A percentile compares a stretch with the other conserved stretches of the same genome.
These are phyloP conservation scores for Aspergillus tubingensis DNA, from an alignment of 2,329 filamentous ascomycete species.

Conservation along the genomic window DNA sequence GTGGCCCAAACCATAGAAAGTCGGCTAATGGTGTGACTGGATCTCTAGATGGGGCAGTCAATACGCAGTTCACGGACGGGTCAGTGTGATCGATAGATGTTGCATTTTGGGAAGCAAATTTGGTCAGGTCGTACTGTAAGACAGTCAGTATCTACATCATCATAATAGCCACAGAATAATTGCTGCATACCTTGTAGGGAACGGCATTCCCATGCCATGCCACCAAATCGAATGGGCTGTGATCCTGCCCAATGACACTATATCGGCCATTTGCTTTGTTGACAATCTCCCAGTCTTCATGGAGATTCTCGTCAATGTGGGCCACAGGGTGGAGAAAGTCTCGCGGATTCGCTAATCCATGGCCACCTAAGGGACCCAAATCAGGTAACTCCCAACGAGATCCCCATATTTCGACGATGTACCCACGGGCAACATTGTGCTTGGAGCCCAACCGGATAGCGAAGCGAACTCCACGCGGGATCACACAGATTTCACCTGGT, in stretches of 20 bases:
- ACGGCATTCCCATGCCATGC: constrained; percentile 69
- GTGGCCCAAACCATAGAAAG: constrained; percentile 72
- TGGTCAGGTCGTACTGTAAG: constrained; percentile 52
- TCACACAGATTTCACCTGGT: constrained; percentile 64
- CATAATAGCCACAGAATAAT: too few relatives aligned
- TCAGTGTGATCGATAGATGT: constrained; percentile 67
- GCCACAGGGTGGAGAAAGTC: constrained; percentile 66
- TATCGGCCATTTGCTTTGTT: constrained; percentile 62
- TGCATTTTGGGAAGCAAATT: constrained; percentile 58
- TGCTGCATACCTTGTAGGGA: constrained; percentile 49
- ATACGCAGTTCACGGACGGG: constrained; percentile 66
- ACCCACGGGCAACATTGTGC: constrained; percentile 56
- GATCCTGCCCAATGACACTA: constrained; percentile 58
- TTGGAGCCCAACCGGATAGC: constrained; percentile 58
- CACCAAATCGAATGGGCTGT: constrained; percentile 67
- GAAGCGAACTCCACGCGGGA: constrained; percentile 63
- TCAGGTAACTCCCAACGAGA: constrained; percentile 64
- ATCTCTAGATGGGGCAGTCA: constrained; percentile 51
- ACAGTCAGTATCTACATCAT: too few relatives aligned
- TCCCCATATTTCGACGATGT: constrained; percentile 65
- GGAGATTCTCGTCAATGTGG: constrained; percentile 54
- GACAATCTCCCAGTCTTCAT: constrained; percentile 56
- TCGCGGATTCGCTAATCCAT: constrained; percentile 62
- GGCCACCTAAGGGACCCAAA: constrained; percentile 64
- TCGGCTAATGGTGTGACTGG: constrained; percentile 64